These are phyloP conservation scores for Mitragyna speciosa DNA, from an alignment of 257 asterid genomes.

Conservation along the genomic window DNA sequence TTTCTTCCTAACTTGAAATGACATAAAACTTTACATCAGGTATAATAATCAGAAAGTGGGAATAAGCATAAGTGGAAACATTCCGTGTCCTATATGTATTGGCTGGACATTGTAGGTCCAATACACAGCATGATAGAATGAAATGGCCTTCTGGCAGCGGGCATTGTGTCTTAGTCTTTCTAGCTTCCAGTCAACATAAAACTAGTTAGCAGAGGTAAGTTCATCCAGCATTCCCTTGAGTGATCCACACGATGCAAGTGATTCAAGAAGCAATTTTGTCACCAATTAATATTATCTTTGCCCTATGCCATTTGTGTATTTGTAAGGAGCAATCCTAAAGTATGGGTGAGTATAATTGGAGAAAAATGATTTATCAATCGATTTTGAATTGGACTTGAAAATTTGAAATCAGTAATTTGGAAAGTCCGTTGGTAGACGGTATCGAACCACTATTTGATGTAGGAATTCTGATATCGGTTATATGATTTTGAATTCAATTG, in stretches of 20 bases:
- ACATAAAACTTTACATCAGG: not conserved
- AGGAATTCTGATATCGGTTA: too few relatives aligned
- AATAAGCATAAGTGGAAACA: not conserved
- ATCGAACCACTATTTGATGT: too few relatives aligned
- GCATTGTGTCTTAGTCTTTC: slow-evolving; percentile 1
- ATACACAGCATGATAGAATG: slow-evolving; percentile 8
- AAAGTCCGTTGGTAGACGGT: too few relatives aligned
- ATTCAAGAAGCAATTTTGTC: too few relatives aligned
- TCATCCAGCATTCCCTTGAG: not conserved
- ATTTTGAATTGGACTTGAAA: too few relatives aligned
- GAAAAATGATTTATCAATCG: too few relatives aligned
- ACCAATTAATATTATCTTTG: too few relatives aligned
- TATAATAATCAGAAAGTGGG: not conserved
- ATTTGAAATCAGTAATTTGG: too few relatives aligned
- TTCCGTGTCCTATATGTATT: not conserved
- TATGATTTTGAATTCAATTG: too few relatives aligned
- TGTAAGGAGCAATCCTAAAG: too few relatives aligned
- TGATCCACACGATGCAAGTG: not conserved
- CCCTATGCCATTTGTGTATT: too few relatives aligned
- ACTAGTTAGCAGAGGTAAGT: slow-evolving; percentile 9
- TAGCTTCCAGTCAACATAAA: slow-evolving; percentile 1
- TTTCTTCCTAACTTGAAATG: not conserved
- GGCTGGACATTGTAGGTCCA: not conserved
- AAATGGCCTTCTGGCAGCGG: slow-evolving; percentile 2
- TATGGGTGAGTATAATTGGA: too few relatives aligned